These are phyloP conservation scores for Hymenoscyphus fraxineus DNA, from an alignment of 2,329 filamentous ascomycete species.

Conservation along the genomic window DNA sequence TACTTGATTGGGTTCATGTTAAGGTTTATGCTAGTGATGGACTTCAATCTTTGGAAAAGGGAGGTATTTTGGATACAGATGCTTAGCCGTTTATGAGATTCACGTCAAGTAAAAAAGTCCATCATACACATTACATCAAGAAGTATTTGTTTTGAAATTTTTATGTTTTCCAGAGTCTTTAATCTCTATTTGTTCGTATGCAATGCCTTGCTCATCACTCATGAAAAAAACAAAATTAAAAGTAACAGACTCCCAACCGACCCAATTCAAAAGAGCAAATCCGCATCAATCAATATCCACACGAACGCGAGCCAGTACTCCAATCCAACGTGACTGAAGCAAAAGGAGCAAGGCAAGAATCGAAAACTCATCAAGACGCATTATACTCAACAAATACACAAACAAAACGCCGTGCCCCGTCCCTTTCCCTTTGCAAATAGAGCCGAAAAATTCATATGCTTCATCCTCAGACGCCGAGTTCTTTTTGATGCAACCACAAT, in stretches of 20 bases:
- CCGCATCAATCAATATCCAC: conserved; percentile 8
- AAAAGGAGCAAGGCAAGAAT: background rate
- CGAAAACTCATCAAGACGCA: conserved; percentile 1
- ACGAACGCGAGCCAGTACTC: conserved; percentile 1
- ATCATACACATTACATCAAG: background rate
- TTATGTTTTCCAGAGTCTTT: conserved; percentile 14
- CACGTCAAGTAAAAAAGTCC: background rate
- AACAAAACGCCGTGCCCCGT: conserved; percentile 10
- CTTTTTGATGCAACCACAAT: conserved; percentile 29
- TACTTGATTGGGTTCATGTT: too few relatives aligned
- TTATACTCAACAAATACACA: conserved; percentile 12
- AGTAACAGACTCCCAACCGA: conserved; percentile 12
- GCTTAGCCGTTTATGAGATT: too few relatives aligned
- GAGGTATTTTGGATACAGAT: too few relatives aligned
- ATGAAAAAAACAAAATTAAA: conserved; percentile 13
- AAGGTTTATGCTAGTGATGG: too few relatives aligned
- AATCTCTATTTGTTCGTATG: conserved; percentile 11
- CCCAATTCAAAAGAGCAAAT: conserved; percentile 5
- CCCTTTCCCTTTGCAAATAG: background rate
- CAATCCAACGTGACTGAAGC: background rate
- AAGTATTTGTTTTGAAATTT: conserved; percentile 6
- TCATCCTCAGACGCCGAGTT: conserved; percentile 18
- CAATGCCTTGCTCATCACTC: conserved; percentile 21
- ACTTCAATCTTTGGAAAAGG: too few relatives aligned
- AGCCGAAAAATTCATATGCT: conserved; percentile 16